Base-by-base conservation (phyloP, 1,284 basidiomycete species). In the Amylostereum areolatum region DNA sequence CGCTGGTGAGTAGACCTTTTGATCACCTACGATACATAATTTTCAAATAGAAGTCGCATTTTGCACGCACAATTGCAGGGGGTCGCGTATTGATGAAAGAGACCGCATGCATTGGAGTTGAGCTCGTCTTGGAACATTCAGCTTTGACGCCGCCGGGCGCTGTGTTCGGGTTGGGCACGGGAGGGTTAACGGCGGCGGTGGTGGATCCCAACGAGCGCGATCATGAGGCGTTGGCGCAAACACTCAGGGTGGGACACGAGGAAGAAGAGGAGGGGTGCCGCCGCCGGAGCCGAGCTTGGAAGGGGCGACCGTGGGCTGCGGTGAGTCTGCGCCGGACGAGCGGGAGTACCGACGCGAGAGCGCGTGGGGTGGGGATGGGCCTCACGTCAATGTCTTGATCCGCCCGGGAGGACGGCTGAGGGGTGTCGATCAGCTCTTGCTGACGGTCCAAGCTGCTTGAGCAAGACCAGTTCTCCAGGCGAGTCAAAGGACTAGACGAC, bases 81-180 rank as follows among this genome's bases (percentile, higher is more conserved):
- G n/a, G n/a, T n/a, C n/a, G n/a, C n/a, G n/a, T n/a, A n/a, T n/a
- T n/a, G n/a, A n/a, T n/a, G n/a, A n/a, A n/a, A n/a, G n/a, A 89
- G 66, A 6, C 87, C 87, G 57, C 86, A 89, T 0, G 85, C 87
- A 55, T 90, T 90, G 63, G 88, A 90, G 59, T 90, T 90, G 50
- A 90, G 64, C 68, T 90, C 88, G 57, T 90, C 87, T 90, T 89
- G 9, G 82, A 83, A 59, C 87, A 89, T 59, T 90, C 88, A 7
- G 85, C 84, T 68, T 89, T 90, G 53, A 86, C 83, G 35, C 87
- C 85, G n/a, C 84, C 83, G 2, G 85, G 85, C 2, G 77, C 78
- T 31, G 74, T 61, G 37, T 58, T 61, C 46, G 54, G 54, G 31
- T 52, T 58, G 45, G 62, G 67, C 8, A 75, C 65, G 52, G 69